phyloP scores from a whole-genome alignment of 495 filamentous ascomycete genomes.

The Apiosordaria backusii region DNA sequence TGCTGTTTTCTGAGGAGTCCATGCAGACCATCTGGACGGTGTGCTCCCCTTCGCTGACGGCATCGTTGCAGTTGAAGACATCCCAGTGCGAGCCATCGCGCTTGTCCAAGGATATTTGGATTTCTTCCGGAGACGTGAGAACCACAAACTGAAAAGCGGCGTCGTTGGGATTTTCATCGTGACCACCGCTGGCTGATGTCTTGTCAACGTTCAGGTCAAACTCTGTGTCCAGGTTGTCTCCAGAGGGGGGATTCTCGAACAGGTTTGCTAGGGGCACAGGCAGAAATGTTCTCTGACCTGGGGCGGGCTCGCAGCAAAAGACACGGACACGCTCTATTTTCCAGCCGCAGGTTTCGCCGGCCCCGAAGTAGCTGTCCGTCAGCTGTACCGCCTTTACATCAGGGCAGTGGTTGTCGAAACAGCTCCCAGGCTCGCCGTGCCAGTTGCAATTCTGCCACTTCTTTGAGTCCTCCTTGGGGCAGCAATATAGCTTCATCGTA shows the following conservation, averaged over 20 bases:
- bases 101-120: slow-evolving; percentile 25
- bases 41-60: slow-evolving; percentile 17
- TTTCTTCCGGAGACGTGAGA: slow-evolving; percentile 25
- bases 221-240: slow-evolving; percentile 23
- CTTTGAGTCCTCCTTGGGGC: slow-evolving; percentile 12
- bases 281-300: slow-evolving; percentile 24
- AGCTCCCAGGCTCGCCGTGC: slow-evolving; percentile 17
- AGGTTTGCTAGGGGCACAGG: slow-evolving; percentile 36
- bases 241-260: slow-evolving; percentile 28
- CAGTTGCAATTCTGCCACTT: slow-evolving; percentile 17
- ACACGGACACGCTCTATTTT: background rate
- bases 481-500: slow-evolving; percentile 19
- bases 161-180: slow-evolving; percentile 24
- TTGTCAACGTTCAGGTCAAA: slow-evolving; percentile 13
- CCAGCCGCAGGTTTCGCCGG: background rate
- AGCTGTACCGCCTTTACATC: slow-evolving; percentile 16
- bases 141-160: slow-evolving; percentile 29
- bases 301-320: slow-evolving; percentile 13
- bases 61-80: slow-evolving; percentile 18
- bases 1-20: slow-evolving; percentile 22
- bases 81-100: slow-evolving; percentile 37
- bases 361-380: slow-evolving; percentile 10
- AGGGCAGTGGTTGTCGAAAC: slow-evolving; percentile 26
- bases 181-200: background rate
- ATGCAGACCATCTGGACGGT: slow-evolving; percentile 30